Base-by-base conservation (phyloP, 192 early-diverging fungal species). In the Rhizophlyctis rosea region DNA sequence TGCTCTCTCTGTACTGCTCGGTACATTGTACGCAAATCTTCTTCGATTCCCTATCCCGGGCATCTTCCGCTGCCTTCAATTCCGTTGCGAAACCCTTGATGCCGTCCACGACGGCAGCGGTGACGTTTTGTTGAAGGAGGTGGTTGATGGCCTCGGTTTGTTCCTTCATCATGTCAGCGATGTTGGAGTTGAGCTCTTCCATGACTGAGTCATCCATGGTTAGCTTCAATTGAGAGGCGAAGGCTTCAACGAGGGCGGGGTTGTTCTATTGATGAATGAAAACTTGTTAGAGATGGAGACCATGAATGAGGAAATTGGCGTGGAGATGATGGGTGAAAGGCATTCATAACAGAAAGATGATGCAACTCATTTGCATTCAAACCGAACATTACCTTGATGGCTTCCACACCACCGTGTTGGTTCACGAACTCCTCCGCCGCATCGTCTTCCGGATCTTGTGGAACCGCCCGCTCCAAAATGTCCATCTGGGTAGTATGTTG, bases 401-500 rank as follows among this genome's bases (percentile, higher is more conserved):
- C 64, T 13, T 66, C 66, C 33, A 65, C 25, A 29, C 68, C 81
- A n/a, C 76, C 76, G n/a, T 81, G 64, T 3, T 51, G 29, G 4
- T 31, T 18, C 2, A 83, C 51, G 62, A 83, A 83, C 23, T 49
- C 23, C 35, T 78, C 60, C 2, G 81, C 81, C 34, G 62, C 76
- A 24, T 68, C 44, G 35, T 83, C 81, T 51, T 79, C 64, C 2
- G 63, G 24, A 67, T 80, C 78, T 0, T 49, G 28, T 2, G 71
- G 75, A 9, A 79, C 50, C 0, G 55, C 30, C 34, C 72, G 54
- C 13, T 66, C 47, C 3, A 83, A 62, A 21, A 79, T 73, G 9
- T 70, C 67, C 11, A 83, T 50, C 33, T 80, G 73, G 1, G 69
- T 71, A 2, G 81, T 78, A 36, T 81, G 78, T 50, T 80, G 78